phyloP scores from a whole-genome alignment of 1,284 basidiomycete species.

The Papiliotrema fonsecae region DNA sequence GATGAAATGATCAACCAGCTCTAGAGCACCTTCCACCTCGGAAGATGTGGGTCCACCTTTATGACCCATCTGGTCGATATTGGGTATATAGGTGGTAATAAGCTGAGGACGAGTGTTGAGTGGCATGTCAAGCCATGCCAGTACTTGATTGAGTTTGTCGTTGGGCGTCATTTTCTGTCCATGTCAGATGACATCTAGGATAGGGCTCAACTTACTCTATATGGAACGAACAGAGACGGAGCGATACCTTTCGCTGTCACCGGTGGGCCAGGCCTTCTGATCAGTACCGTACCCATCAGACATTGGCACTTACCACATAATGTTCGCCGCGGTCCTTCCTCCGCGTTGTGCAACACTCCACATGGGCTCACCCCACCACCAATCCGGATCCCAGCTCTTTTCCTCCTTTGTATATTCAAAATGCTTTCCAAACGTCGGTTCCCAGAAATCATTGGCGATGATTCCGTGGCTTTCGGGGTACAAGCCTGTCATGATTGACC shows the following conservation, averaged over 20 bases:
- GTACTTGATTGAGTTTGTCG: constrained; percentile 65
- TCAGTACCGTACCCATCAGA: background rate
- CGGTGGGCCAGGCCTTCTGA: constrained; percentile 70
- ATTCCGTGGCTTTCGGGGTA: constrained; percentile 86
- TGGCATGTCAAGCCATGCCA: constrained; percentile 70
- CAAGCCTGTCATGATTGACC: constrained; percentile 79
- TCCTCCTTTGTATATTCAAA: constrained; percentile 55
- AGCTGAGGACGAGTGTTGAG: constrained; percentile 66
- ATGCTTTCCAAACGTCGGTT: constrained; percentile 51
- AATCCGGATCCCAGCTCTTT: constrained; percentile 61
- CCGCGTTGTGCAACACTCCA: constrained; percentile 78
- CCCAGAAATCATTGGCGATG: constrained; percentile 86
- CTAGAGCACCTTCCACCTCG: constrained; percentile 64
- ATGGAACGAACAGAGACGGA: constrained; percentile 71
- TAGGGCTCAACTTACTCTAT: constrained; percentile 53
- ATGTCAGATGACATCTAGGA: background rate
- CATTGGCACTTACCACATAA: constrained; percentile 69
- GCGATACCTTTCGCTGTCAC: constrained; percentile 60
- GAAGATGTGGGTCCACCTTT: constrained; percentile 66
- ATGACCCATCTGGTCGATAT: constrained; percentile 60
- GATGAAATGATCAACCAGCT: constrained; percentile 68
- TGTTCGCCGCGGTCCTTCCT: constrained; percentile 70
- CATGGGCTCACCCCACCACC: constrained; percentile 88
- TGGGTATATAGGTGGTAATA: constrained; percentile 60
- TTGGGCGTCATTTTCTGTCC: constrained; percentile 12